phyloP scores from a whole-genome alignment of 1,284 basidiomycete species.

The Meripilus lineatus region DNA sequence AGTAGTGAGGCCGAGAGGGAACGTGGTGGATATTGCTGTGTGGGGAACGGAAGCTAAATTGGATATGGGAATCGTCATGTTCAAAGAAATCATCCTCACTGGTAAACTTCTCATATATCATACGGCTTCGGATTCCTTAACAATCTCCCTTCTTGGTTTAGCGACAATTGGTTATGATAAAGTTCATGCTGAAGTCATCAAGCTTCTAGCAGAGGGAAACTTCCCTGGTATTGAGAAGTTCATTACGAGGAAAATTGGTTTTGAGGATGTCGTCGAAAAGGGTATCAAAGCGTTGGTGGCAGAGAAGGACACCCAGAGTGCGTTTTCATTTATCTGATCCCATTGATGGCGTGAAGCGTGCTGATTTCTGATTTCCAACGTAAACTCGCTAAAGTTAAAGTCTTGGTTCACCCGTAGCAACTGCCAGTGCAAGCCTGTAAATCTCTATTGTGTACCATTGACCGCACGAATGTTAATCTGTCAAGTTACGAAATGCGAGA shows the following conservation, averaged over 20 bases:
- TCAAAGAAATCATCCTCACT: conserved; percentile 24
- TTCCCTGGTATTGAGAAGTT: conserved; percentile 22
- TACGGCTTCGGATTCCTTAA: no score
- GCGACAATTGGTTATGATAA: conserved; percentile 22
- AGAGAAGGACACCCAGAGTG: conserved; percentile 30
- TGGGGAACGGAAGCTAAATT: conserved; percentile 23
- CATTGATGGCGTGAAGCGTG: no score
- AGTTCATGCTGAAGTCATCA: conserved; percentile 23
- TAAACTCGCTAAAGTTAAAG: no score
- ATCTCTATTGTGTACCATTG: no score
- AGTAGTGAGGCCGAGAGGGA: conserved; percentile 24
- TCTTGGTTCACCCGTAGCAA: no score
- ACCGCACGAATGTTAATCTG: no score
- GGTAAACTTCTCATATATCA: conserved; percentile 10
- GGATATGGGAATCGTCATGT: conserved; percentile 22
- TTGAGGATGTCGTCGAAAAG: conserved; percentile 28
- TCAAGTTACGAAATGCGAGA: no score
- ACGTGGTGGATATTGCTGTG: conserved; percentile 25
- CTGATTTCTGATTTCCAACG: no score
- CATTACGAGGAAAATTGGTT: conserved; percentile 24
- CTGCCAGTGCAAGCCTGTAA: no score
- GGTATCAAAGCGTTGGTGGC: conserved; percentile 27
- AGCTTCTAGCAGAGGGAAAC: conserved; percentile 23
- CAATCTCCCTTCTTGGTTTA: neutral
- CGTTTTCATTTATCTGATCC: conserved; percentile 3